These are phyloP conservation scores for Tetrapyrgos nigripes DNA, from an alignment of 1,284 basidiomycete genomes.

Conservation along the genomic window DNA sequence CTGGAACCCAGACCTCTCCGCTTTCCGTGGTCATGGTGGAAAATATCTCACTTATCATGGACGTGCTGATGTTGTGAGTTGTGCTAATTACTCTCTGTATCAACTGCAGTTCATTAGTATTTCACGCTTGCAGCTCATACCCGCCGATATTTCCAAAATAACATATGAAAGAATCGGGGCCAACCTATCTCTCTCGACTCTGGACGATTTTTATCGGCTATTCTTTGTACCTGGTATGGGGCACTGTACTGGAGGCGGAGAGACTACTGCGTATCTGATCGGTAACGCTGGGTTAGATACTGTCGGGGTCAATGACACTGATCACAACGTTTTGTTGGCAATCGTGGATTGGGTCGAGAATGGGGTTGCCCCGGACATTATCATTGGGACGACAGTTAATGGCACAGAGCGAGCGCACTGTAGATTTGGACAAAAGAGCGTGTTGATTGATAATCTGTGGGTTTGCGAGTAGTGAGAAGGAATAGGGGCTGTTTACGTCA, in stretches of 20 bases:
- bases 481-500: too few species aligned
- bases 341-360: slow-evolving; percentile 49
- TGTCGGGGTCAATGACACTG: slow-evolving; percentile 17
- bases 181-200: slow-evolving; percentile 29
- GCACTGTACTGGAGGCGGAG: slow-evolving; percentile 34
- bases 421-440: slow-evolving; percentile 25
- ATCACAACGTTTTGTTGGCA: slow-evolving; percentile 43
- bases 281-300: not conserved
- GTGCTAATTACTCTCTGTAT: slow-evolving; percentile 18
- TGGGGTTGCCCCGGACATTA: slow-evolving; percentile 36
- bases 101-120: not conserved
- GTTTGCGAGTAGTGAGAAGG: slow-evolving; percentile 4
- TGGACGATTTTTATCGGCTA: slow-evolving; percentile 45
- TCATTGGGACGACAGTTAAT: slow-evolving; percentile 31
- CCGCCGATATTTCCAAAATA: slow-evolving; percentile 39
- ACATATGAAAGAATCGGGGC: slow-evolving; percentile 41
- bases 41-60: slow-evolving; percentile 29
- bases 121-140: slow-evolving; percentile 37
- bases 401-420: slow-evolving; percentile 20
- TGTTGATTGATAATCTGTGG: slow-evolving; percentile 16
- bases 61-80: slow-evolving; percentile 38
- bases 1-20: slow-evolving; percentile 19
- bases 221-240: slow-evolving; percentile 49
- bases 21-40: slow-evolving; percentile 26
- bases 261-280: not conserved